Base-by-base conservation (phyloP, 176 grass and related monocot genomes). In the Guadua angustifolia region DNA sequence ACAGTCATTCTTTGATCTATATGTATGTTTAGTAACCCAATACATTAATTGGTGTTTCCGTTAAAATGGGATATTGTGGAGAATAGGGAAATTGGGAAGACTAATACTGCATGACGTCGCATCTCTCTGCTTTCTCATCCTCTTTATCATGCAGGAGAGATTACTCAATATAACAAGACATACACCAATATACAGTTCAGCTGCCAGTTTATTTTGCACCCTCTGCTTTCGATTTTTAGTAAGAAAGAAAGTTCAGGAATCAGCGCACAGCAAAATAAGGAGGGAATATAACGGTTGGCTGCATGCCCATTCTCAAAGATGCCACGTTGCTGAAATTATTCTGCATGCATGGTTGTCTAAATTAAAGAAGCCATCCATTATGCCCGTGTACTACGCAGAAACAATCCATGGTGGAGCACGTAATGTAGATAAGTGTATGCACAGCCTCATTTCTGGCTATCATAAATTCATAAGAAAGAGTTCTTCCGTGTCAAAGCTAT, bases 311-410 rank as follows among this genome's bases (percentile, higher is more conserved):
- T 49, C 1, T 39, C 74, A 80, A 42, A 74, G 65, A 82, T 87
- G 66, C 63, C 53, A 87, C 62, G 52, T 59, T 29, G 63, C 62
- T 82, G 76, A 69, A 58, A 51, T 87, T 69, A 87, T 51, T 87
- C 26, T 77, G 51, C 79, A 76, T 77, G 71, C 72, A 69, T 70
- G 61, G 26, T 35, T 42, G 71, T 82, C 71, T 67, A 59, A 5
- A 59, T 5, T 59, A 24, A 24, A 59, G 56, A 58, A 58, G 24
- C 21, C 56, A 58, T 58, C 21, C 56, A 58, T 58, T 24, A 58
- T 59, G n/a, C n/a, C 11, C n/a, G 56, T 58, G 21, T 24, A 59
- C 56, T 11, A 4, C 9, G 56, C 3, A 24, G 40, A 22, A 59
- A 59, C n/a, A 59, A 24, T 12, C 9, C 10, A 24, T 59, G 9